Conservation (phyloP, 768 basidiomycete genomes). For the Favolaschia claudopus region DNA sequence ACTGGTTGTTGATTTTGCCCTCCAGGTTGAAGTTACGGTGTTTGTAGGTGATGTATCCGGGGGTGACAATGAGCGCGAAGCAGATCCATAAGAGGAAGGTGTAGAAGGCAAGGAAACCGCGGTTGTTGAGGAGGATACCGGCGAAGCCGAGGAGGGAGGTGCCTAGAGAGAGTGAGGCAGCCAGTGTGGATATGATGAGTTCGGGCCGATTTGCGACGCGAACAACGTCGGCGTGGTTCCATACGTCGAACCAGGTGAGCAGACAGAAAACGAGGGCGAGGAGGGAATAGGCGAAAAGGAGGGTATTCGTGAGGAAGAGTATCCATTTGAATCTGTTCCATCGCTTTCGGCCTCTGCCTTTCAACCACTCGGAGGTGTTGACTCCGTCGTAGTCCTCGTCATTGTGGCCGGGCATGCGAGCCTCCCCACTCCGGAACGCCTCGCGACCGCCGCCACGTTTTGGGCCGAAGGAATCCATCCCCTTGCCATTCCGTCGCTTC, state of each 20-base stretch:
- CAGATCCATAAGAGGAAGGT: conserved; percentile 80
- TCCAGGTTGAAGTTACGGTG: conserved; percentile 79
- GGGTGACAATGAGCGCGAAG: conserved; percentile 73
- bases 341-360: conserved; percentile 45
- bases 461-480: conserved; percentile 46
- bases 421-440: conserved; percentile 63
- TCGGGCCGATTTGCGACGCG: conserved; percentile 73
- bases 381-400: conserved; percentile 65
- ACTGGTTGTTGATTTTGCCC: conserved; percentile 81
- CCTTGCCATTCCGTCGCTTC: conserved; percentile 43
- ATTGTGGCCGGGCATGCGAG: conserved; percentile 56
- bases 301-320: conserved; percentile 68
- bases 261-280: conserved; percentile 69
- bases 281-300: conserved; percentile 68
- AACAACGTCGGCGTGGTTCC: conserved; percentile 72
- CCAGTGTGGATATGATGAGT: conserved; percentile 75
- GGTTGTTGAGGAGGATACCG: conserved; percentile 85
- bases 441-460: conserved; percentile 77
- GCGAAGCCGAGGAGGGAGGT: conserved; percentile 80
- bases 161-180: conserved; percentile 63
- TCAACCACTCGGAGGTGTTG: conserved; percentile 48
- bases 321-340: conserved; percentile 92
- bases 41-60: conserved; percentile 84
- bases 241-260: conserved; percentile 81
- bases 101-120: conserved; percentile 81